phyloP scores from a whole-genome alignment of 2,329 filamentous ascomycete species.

The Colletotrichum godetiae region DNA sequence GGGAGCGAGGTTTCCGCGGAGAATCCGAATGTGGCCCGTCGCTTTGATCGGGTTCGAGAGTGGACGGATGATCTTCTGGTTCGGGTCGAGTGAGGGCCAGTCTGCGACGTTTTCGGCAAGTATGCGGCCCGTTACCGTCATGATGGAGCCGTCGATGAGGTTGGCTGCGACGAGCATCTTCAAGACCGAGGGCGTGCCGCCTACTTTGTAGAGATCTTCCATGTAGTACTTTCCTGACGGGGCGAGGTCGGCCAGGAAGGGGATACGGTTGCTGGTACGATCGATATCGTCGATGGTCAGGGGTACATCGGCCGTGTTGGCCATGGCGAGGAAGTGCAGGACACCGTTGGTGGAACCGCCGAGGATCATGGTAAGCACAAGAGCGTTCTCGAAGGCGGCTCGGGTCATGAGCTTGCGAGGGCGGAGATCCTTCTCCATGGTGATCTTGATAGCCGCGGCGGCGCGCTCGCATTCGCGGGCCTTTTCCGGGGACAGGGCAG shows the following conservation, averaged over 20 bases:
- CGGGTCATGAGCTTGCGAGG: constrained; percentile 85
- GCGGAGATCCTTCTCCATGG: constrained; percentile 85
- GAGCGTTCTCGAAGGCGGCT: constrained; percentile 85
- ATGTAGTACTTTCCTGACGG: constrained; percentile 88
- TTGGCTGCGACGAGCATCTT: constrained; percentile 84
- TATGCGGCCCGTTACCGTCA: constrained; percentile 86
- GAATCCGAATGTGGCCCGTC: constrained; percentile 88
- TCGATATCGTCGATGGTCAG: constrained; percentile 87
- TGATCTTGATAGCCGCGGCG: constrained; percentile 80
- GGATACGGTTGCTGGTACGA: constrained; percentile 82
- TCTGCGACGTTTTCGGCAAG: constrained; percentile 83
- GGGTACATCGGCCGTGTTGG: constrained; percentile 81
- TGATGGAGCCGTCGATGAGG: constrained; percentile 80
- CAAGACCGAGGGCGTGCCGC: constrained; percentile 86
- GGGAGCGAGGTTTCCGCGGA: constrained; percentile 88
- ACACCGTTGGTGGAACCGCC: constrained; percentile 91
- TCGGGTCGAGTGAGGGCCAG: constrained; percentile 81
- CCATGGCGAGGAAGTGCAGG: constrained; percentile 91
- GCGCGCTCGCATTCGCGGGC: constrained; percentile 87
- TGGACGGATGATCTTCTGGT: constrained; percentile 85
- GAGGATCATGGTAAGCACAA: constrained; percentile 92
- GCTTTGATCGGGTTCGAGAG: constrained; percentile 79
- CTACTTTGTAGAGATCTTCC: constrained; percentile 87
- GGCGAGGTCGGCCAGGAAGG: constrained; percentile 86
- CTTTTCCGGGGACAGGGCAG: constrained; percentile 84